Conservation (phyloP, 164 flowering plant species). For the Sextonia rubra region DNA sequence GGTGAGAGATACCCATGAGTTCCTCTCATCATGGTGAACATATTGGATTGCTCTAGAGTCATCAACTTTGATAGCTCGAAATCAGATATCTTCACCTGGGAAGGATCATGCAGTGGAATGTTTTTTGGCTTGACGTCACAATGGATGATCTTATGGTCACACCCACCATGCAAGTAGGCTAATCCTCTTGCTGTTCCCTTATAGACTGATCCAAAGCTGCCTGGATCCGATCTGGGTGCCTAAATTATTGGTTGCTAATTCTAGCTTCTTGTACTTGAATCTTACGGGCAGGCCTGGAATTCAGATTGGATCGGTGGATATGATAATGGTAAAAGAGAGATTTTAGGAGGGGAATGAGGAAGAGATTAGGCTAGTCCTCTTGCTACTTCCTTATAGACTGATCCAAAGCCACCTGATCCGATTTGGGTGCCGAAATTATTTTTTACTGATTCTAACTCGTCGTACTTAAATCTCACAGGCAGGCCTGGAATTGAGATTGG, state of each 20-base stretch:
- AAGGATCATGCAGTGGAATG: constrained; percentile 63
- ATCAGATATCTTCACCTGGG: constrained; percentile 79
- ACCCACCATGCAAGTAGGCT: constrained; percentile 78
- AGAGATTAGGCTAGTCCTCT: no score
- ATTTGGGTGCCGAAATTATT: no score
- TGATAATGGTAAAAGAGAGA: no score
- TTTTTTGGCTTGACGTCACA: constrained; percentile 91
- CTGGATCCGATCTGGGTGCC: constrained; percentile 58
- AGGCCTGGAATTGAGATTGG: no score
- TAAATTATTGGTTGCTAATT: constrained; percentile 62
- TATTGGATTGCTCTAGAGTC: constrained; percentile 60
- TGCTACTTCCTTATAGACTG: no score
- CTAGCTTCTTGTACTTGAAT: constrained; percentile 57
- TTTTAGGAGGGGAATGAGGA: no score
- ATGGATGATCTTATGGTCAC: constrained; percentile 77
- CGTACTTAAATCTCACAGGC: no score
- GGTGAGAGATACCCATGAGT: constrained; percentile 95
- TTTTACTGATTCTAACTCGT: no score
- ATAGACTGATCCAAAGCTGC: constrained; percentile 83
- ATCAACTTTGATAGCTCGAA: constrained; percentile 85
- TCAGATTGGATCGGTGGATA: constrained; percentile 41
- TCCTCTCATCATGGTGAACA: constrained; percentile 89
- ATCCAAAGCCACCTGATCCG: no score
- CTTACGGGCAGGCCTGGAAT: constrained; percentile 82
- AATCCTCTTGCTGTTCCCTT: constrained; percentile 87